Evolutionary conservation across 495 filamentous ascomycete genomes (phyloP).

Genomic region (Articulospora tetracladia): DNA sequence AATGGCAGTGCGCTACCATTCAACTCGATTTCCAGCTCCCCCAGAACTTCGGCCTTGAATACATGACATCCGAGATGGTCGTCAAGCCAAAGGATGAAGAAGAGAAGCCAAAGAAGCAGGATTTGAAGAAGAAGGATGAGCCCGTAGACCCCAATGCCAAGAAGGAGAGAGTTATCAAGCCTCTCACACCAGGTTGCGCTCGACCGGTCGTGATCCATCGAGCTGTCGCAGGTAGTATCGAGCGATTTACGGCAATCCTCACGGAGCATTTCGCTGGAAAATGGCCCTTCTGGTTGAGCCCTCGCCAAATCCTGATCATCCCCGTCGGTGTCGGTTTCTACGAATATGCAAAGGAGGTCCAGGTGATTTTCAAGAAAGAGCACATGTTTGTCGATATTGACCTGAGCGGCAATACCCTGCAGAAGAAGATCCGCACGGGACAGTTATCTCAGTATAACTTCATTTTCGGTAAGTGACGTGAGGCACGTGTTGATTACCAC

Average conservation of each 20-base stretch:
- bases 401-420: slow-evolving; percentile 83
- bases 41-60: slow-evolving; percentile 77
- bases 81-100: slow-evolving; percentile 37
- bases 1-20: slow-evolving; percentile 92
- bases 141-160: slow-evolving; percentile 5
- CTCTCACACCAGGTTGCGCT: slow-evolving; percentile 65
- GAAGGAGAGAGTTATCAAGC: slow-evolving; percentile 39
- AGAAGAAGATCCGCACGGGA: slow-evolving; percentile 90
- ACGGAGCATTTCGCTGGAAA: slow-evolving; percentile 95
- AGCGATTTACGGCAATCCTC: slow-evolving; percentile 91
- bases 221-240: slow-evolving; percentile 88
- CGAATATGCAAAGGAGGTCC: slow-evolving; percentile 82
- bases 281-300: slow-evolving; percentile 98
- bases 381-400: slow-evolving; percentile 83
- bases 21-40: slow-evolving; percentile 96
- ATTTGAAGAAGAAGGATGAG: slow-evolving; percentile 23
- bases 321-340: slow-evolving; percentile 83
- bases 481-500: neutral
- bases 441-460: slow-evolving; percentile 91
- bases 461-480: slow-evolving; percentile 61
- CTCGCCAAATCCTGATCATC: slow-evolving; percentile 86
- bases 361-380: slow-evolving; percentile 45
- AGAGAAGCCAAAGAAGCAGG: slow-evolving; percentile 29
- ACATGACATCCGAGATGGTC: slow-evolving; percentile 61
- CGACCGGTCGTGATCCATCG: slow-evolving; percentile 97